Evolutionary conservation across 768 basidiomycete species (phyloP).

Genomic region (Lentinus brumalis): DNA sequence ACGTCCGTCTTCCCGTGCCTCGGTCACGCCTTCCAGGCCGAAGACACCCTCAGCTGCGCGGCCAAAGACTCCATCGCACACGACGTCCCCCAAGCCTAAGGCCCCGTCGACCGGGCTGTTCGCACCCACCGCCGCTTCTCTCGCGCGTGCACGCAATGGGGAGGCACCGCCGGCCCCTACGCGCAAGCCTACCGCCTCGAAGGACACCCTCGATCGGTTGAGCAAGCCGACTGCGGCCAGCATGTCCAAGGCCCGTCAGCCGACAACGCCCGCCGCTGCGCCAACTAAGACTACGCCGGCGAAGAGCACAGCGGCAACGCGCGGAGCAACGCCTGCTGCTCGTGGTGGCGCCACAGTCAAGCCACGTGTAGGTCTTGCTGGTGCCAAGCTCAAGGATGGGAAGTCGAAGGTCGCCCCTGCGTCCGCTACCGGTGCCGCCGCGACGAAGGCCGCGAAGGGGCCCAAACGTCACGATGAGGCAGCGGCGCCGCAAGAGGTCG

Average conservation of each 20-base stretch:
- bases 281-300: slow-evolving; percentile 4
- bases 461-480: slow-evolving; percentile 23
- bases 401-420: slow-evolving; percentile 29
- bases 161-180: slow-evolving; percentile 48
- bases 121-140: slow-evolving; percentile 82
- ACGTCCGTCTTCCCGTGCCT: slow-evolving; percentile 37
- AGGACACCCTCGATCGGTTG: slow-evolving; percentile 61
- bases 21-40: slow-evolving; percentile 31
- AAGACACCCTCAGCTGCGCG: slow-evolving; percentile 30
- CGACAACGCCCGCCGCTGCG: slow-evolving; percentile 26
- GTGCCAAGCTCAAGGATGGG: slow-evolving; percentile 19
- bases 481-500: slow-evolving; percentile 23
- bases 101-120: slow-evolving; percentile 64
- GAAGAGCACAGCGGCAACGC: slow-evolving; percentile 13
- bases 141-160: slow-evolving; percentile 66
- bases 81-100: slow-evolving; percentile 45
- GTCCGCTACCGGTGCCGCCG: slow-evolving; percentile 28
- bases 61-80: slow-evolving; percentile 27
- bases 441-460: slow-evolving; percentile 10
- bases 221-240: slow-evolving; percentile 86
- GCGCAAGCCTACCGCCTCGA: slow-evolving; percentile 57
- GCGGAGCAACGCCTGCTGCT: slow-evolving; percentile 15
- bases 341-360: not conserved
- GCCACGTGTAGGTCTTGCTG: slow-evolving; percentile 22
- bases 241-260: slow-evolving; percentile 55